Evolutionary conservation across 441 rosid genomes (phyloP), one percentile per base, ranked within the genome.

Genomic region (Populus tomentosa): DNA sequence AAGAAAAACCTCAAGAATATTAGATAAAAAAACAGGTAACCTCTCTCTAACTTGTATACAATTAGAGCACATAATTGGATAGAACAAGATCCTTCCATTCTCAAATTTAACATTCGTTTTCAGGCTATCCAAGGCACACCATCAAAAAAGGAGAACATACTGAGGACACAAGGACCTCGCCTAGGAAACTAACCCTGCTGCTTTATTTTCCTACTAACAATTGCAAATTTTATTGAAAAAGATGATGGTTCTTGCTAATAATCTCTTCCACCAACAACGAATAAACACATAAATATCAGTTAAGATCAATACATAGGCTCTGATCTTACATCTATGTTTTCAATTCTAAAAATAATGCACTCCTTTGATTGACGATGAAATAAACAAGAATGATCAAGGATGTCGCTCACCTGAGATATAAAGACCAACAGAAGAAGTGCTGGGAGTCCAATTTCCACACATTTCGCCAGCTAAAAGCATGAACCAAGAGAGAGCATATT

Each of bases 391-490:
- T 11, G 10, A 73, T 68, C 32, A 50, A 64, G 75, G 67, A 69
- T 21, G 32, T 13, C 7, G 28, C 79, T 80, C 75, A 91, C 97
- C 97, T 94, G 94, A 80, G 98, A 89, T 64, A 90, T 46, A 50
- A 94, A 28, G 79, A 94, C 87, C 77, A 92, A 77, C 32, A 88
- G 50, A 69, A 94, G 42, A 80, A 94, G 81, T 38, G 94, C 92
- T 10, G 97, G 98, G 50, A 94, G 96, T 68, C 97, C 98, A 78
- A 92, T 38, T 85, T 92, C 98, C 59, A 91, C 53, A 74, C 98
- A 94, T 80, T 71, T 91, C 6, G 98, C 98, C 76, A 92, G 79
- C 98, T 94, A 80, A 76, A 86, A 82, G 30, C 75, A 79, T 75
- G 61, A 71, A 79, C 28, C 61, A 63, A 40, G 28, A 26, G n/a